Evolutionary conservation across 768 basidiomycete genomes (phyloP).

Genomic region (Boletus sp.): DNA sequence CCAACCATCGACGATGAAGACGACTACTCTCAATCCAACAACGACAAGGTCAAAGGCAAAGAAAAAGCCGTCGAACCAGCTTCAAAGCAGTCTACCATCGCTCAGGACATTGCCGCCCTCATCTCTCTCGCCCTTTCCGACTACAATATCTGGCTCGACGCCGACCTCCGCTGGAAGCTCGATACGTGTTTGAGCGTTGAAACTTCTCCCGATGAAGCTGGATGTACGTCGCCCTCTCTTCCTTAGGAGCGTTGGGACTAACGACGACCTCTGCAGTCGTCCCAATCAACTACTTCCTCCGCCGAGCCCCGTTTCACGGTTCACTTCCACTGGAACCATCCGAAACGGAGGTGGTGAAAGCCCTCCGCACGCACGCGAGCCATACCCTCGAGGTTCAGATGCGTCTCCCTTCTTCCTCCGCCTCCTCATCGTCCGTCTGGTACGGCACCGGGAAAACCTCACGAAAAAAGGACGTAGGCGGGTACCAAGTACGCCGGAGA

Average conservation of each 20-base stretch:
- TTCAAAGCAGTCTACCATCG: slow-evolving; percentile 21
- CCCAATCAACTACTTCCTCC: slow-evolving; percentile 56
- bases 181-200: slow-evolving; percentile 31
- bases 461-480: slow-evolving; percentile 39
- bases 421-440: slow-evolving; percentile 40
- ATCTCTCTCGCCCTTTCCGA: slow-evolving; percentile 66
- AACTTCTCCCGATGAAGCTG: slow-evolving; percentile 27
- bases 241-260: background rate
- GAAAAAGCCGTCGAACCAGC: slow-evolving; percentile 15
- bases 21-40: background rate
- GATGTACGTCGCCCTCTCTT: slow-evolving; percentile 44
- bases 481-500: slow-evolving; percentile 65
- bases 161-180: slow-evolving; percentile 50
- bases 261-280: slow-evolving; percentile 43
- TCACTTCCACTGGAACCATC: slow-evolving; percentile 18
- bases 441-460: slow-evolving; percentile 31
- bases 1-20: slow-evolving; percentile 2
- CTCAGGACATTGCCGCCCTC: slow-evolving; percentile 50
- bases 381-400: slow-evolving; percentile 61
- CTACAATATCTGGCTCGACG: slow-evolving; percentile 64
- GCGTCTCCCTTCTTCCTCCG: slow-evolving; percentile 39
- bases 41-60: slow-evolving; percentile 28
- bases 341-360: slow-evolving; percentile 55
- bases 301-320: slow-evolving; percentile 29
- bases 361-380: slow-evolving; percentile 49